These are phyloP conservation scores for Populus euphratica DNA, from an alignment of 345 rosid genomes.

Conservation along the genomic window DNA sequence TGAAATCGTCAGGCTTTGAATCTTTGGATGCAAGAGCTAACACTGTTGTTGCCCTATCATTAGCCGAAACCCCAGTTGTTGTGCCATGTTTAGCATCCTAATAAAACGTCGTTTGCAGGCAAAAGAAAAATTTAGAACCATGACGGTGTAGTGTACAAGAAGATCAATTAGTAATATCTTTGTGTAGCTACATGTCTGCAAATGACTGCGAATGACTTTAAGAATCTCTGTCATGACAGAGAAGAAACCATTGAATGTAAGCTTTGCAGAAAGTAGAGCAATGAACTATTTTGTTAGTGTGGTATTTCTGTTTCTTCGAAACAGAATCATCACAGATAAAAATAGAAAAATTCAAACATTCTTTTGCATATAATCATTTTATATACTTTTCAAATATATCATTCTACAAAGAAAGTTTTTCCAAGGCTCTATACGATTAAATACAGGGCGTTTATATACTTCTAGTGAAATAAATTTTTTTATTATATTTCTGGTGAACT, in stretches of 20 bases:
- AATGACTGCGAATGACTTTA: not conserved
- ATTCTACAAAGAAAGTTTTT: not conserved
- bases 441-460: not conserved
- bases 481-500: not conserved
- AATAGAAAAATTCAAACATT: not conserved
- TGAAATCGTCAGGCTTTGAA: conserved; percentile 82
- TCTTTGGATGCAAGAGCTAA: conserved; percentile 68
- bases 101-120: conserved; percentile 1
- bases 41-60: conserved; percentile 76
- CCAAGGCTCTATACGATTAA: not conserved
- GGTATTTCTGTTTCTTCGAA: not conserved
- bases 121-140: not conserved
- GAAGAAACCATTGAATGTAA: not conserved
- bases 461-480: not conserved
- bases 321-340: not conserved
- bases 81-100: conserved; percentile 94
- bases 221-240: not conserved
- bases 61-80: conserved; percentile 88
- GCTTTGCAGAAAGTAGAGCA: not conserved
- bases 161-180: not conserved
- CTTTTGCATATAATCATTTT: not conserved
- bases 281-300: not conserved
- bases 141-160: not conserved
- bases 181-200: not conserved
- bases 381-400: not conserved